Evolutionary conservation across 2,329 filamentous ascomycete genomes (phyloP), one percentile per base, ranked within the genome.

Genomic region (Aspergillus carbonarius): DNA sequence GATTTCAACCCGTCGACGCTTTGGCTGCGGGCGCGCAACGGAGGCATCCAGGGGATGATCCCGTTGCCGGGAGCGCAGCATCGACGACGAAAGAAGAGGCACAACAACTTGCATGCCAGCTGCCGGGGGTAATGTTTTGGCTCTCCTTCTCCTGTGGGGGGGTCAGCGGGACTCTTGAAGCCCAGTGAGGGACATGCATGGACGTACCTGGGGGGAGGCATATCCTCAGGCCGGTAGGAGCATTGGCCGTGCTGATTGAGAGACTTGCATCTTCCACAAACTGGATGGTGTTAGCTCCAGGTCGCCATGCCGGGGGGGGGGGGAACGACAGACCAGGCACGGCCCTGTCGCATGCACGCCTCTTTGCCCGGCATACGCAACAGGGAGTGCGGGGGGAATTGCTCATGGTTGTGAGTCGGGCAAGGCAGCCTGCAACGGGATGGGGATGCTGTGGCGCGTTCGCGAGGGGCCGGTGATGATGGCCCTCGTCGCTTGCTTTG

Each of bases 221-320:
- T 59, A 20, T 61, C 61, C 40, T 59, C 52, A 15, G 61, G 37
- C 15, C 54, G 37, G 35, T 63, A 63, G 47, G 56, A 63, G 34
- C 61, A 63, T 27, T 53, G 39, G 32, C 50, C 46, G 2, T 42
- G 9, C 4, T 35, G n/a, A n/a, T 49, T 50, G 20, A 1, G 13
- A 17, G 32, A 20, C 15, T 25, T 48, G 34, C 61, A 63, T 53
- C 13, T n/a, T 25, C 34, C 50, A 15, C 61, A 63, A 34, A 27
- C 61, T 63, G 48, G 15, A 10, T 42, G 17, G 13, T 7, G 42
- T 34, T 17, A 35, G 51, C 42, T 27, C 32, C n/a, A 47, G 18
- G 5, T 20, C 48, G 12, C 40, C 20, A 8, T 32, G 23, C 15
- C n/a, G 32, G 13, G 3, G 8, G 8, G 15, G 17, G 12, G 23